phyloP scores from a whole-genome alignment of 2,329 filamentous ascomycete species.

The Mycosphaerella arachidis region DNA sequence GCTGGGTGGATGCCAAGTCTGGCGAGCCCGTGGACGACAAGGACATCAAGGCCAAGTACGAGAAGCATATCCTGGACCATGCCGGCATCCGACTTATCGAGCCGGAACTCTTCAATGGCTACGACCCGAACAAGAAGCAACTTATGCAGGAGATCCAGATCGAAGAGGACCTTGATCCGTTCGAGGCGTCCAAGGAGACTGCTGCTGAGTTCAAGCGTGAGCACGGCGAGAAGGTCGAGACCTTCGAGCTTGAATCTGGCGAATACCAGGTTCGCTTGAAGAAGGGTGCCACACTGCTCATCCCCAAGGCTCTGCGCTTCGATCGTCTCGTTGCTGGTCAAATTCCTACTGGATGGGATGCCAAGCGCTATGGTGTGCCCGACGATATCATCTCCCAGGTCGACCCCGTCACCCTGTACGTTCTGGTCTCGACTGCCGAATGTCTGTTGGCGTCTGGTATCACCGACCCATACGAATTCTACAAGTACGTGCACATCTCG shows the following conservation, averaged over 20 bases:
- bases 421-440: slow-evolving; percentile 90
- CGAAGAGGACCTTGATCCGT: slow-evolving; percentile 92
- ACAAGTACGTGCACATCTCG: slow-evolving; percentile 98
- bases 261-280: slow-evolving; percentile 92
- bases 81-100: slow-evolving; percentile 96
- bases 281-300: slow-evolving; percentile 91
- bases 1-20: slow-evolving; percentile 92
- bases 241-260: slow-evolving; percentile 89
- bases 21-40: slow-evolving; percentile 96
- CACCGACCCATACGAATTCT: slow-evolving; percentile 98
- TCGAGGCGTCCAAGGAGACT: slow-evolving; percentile 95
- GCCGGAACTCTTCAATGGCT: slow-evolving; percentile 92
- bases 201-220: slow-evolving; percentile 96
- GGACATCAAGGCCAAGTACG: slow-evolving; percentile 95
- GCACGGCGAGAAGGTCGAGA: slow-evolving; percentile 95
- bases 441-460: slow-evolving; percentile 88
- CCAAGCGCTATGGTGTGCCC: slow-evolving; percentile 90
- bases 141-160: slow-evolving; percentile 96
- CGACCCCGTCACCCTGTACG: slow-evolving; percentile 91
- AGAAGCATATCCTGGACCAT: slow-evolving; percentile 94
- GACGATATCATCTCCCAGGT: slow-evolving; percentile 98
- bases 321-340: slow-evolving; percentile 96
- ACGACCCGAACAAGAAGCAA: slow-evolving; percentile 98
- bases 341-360: slow-evolving; percentile 94
- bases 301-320: slow-evolving; percentile 94